Conservation (phyloP, 1,284 basidiomycete species). For the Irpex sp. region DNA sequence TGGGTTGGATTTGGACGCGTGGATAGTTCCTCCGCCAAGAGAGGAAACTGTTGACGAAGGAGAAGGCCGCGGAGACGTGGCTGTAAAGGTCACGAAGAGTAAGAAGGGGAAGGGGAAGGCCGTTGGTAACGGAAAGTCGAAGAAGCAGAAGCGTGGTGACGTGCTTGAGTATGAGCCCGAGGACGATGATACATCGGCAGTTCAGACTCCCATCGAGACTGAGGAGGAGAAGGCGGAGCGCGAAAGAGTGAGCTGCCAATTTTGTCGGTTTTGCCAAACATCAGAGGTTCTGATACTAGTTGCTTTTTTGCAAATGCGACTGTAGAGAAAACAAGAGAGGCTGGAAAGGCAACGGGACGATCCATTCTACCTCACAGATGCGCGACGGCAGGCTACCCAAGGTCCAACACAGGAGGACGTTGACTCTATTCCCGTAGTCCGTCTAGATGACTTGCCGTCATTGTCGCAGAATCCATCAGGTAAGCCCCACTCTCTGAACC, state of each 20-base stretch:
- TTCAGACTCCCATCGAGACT: constrained; percentile 42
- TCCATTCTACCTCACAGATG: constrained; percentile 84
- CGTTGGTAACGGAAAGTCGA: constrained; percentile 22
- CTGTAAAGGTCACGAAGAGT: constrained; percentile 28
- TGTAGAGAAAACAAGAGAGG: constrained; percentile 70
- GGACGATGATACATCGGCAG: constrained; percentile 30
- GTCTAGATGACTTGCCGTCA: constrained; percentile 66
- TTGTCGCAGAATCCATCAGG: constrained; percentile 31
- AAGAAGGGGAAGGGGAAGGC: constrained; percentile 49
- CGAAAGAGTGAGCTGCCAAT: constrained; percentile 45
- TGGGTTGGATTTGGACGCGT: constrained; percentile 80
- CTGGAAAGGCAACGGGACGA: constrained; percentile 75
- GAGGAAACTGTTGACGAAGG: constrained; percentile 27
- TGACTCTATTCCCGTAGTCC: constrained; percentile 83
- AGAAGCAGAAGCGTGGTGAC: constrained; percentile 36
- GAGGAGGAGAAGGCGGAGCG: constrained; percentile 54
- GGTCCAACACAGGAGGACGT: constrained; percentile 52
- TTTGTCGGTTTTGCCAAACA: no score
- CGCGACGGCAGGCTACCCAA: constrained; percentile 35
- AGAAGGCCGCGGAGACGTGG: constrained; percentile 29
- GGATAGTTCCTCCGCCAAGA: constrained; percentile 71
- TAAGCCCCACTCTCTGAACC: constrained; percentile 17
- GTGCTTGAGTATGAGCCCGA: constrained; percentile 26
- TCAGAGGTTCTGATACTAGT: background rate
- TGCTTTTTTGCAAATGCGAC: background rate